These are phyloP conservation scores for Camelina laxa DNA, from an alignment of 345 rosid genomes.

Conservation along the genomic window DNA sequence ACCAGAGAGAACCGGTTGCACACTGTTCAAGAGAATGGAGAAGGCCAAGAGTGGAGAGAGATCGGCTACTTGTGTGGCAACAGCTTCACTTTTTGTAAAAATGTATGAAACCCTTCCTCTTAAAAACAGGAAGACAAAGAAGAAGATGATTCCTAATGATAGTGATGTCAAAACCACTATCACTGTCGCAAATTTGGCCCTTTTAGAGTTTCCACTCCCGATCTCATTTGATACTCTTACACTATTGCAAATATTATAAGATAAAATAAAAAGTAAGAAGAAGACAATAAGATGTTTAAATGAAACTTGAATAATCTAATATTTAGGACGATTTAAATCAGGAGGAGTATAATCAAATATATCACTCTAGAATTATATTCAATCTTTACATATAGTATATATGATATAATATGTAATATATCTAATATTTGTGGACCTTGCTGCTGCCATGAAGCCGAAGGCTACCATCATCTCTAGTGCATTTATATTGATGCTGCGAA, in stretches of 20 bases:
- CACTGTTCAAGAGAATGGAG: constrained; percentile 73
- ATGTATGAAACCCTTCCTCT: constrained; percentile 60
- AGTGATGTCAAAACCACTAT: constrained; percentile 55
- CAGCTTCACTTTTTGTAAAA: constrained; percentile 55
- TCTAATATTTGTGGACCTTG: constrained; percentile 8
- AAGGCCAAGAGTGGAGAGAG: constrained; percentile 73
- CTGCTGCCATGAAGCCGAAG: constrained; percentile 73
- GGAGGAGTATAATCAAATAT: not conserved
- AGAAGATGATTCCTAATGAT: constrained; percentile 54
- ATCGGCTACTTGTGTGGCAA: constrained; percentile 60
- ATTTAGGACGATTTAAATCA: not conserved
- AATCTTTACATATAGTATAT: no score
- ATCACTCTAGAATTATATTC: not conserved
- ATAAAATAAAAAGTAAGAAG: no score
- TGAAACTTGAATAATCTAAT: not conserved
- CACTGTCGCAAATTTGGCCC: constrained; percentile 60
- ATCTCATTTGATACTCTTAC: constrained; percentile 86
- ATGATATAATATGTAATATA: not conserved
- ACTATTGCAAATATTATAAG: constrained; percentile 31
- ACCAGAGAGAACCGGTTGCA: constrained; percentile 88
- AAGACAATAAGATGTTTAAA: not conserved
- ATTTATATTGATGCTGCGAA: constrained; percentile 70
- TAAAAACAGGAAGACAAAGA: constrained; percentile 52
- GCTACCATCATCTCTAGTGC: constrained; percentile 84
- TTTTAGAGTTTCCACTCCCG: constrained; percentile 65